Evolutionary conservation across 768 basidiomycete species (phyloP).

Genomic region (Mycena belliarum): DNA sequence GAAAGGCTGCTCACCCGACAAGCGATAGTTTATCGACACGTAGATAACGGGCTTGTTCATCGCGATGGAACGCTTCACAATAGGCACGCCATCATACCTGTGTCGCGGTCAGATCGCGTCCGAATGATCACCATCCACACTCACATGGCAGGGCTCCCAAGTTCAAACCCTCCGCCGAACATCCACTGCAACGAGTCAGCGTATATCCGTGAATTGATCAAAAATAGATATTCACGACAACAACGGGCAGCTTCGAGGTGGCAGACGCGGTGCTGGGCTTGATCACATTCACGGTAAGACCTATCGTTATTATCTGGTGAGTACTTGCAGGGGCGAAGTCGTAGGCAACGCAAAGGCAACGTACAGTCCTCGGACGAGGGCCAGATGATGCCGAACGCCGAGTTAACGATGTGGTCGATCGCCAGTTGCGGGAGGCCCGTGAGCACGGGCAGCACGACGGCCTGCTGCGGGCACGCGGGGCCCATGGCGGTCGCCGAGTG

Average conservation of each 20-base stretch:
- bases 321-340: too few species aligned
- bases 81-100: slow-evolving; percentile 40
- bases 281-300: slow-evolving; percentile 50
- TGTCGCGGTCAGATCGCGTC: not conserved
- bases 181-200: slow-evolving; percentile 43
- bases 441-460: slow-evolving; percentile 32
- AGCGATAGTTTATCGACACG: slow-evolving; percentile 54
- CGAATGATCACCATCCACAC: not conserved
- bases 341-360: too few species aligned
- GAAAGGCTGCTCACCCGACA: slow-evolving; percentile 15
- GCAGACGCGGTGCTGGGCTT: slow-evolving; percentile 37
- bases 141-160: slow-evolving; percentile 22
- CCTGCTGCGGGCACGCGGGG: slow-evolving; percentile 50
- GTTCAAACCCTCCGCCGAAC: slow-evolving; percentile 38
- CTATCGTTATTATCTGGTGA: too few species aligned
- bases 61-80: slow-evolving; percentile 46
- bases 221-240: slow-evolving; percentile 38
- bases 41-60: slow-evolving; percentile 49
- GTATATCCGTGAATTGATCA: too few species aligned
- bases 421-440: slow-evolving; percentile 29
- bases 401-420: slow-evolving; percentile 32
- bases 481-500: slow-evolving; percentile 43
- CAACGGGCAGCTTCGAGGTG: slow-evolving; percentile 45
- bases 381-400: slow-evolving; percentile 26
- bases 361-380: slow-evolving; percentile 47